Conservation (phyloP, 1,139 yeast genomes). For the Debaryomyces psychrophilus region DNA sequence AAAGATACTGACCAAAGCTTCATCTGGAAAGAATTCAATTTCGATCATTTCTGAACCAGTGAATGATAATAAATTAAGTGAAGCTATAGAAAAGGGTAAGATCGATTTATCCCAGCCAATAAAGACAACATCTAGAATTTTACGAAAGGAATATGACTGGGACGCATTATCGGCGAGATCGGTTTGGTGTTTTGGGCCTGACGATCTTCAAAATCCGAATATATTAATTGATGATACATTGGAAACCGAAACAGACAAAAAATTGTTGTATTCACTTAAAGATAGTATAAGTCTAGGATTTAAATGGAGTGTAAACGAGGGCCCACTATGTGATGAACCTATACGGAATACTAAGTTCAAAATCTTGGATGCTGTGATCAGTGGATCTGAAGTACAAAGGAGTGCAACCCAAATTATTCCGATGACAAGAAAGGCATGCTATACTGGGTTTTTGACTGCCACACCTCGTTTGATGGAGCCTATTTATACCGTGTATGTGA, state of each 20-base stretch:
- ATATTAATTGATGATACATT: slow-evolving; percentile 77
- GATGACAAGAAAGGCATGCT: slow-evolving; percentile 81
- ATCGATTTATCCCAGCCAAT: slow-evolving; percentile 42
- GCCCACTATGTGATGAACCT: slow-evolving; percentile 89
- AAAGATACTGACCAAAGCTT: slow-evolving; percentile 58
- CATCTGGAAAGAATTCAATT: slow-evolving; percentile 57
- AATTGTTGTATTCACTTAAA: slow-evolving; percentile 47
- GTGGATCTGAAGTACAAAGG: slow-evolving; percentile 50
- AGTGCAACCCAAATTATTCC: slow-evolving; percentile 82
- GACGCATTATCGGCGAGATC: slow-evolving; percentile 84
- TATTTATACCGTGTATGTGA: slow-evolving; percentile 61
- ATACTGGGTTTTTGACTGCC: slow-evolving; percentile 78
- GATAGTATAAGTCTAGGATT: slow-evolving; percentile 74
- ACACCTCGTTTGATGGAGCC: slow-evolving; percentile 86
- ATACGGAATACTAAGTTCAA: slow-evolving; percentile 72
- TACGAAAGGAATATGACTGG: slow-evolving; percentile 70
- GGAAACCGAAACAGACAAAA: slow-evolving; percentile 65
- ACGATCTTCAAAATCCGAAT: slow-evolving; percentile 54
- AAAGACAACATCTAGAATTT: slow-evolving; percentile 52
- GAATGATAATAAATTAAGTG: slow-evolving; percentile 48
- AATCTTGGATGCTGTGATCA: slow-evolving; percentile 62
- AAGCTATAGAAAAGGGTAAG: slow-evolving; percentile 59
- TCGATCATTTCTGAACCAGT: slow-evolving; percentile 83
- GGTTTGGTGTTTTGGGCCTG: slow-evolving; percentile 80
- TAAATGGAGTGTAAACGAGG: slow-evolving; percentile 81